phyloP scores from a whole-genome alignment of 768 basidiomycete genomes.

The Termitomyces sp. region DNA sequence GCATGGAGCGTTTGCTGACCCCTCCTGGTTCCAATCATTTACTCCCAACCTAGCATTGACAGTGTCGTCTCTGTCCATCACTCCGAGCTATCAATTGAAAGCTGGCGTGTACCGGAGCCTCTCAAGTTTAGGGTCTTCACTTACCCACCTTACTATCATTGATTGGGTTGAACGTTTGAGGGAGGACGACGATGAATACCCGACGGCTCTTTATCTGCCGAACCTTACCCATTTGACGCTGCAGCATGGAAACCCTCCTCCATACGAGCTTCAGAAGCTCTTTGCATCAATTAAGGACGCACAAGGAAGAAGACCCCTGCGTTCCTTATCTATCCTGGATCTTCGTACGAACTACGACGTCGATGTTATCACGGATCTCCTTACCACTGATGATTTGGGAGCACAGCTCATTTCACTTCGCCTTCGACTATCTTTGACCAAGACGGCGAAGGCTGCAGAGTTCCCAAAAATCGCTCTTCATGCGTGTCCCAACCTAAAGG shows the following conservation, averaged over 20 bases:
- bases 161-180: conserved; percentile 3
- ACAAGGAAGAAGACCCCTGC: conserved; percentile 1
- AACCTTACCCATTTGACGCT: conserved; percentile 2
- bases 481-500: conserved; percentile 4
- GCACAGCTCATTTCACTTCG: conserved; percentile 1
- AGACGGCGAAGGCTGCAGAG: background rate
- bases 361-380: conserved; percentile 2
- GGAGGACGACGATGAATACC: conserved; percentile 1
- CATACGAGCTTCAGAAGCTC: conserved; percentile 1
- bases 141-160: conserved; percentile 4
- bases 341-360: conserved; percentile 5
- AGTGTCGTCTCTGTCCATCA: conserved; percentile 1
- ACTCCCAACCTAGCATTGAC: conserved; percentile 2
- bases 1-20: conserved; percentile 3
- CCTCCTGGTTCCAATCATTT: conserved; percentile 1
- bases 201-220: background rate
- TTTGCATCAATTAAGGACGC: conserved; percentile 5
- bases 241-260: conserved; percentile 3
- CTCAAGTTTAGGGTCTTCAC: background rate
- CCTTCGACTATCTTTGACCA: conserved; percentile 2
- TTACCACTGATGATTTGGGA: background rate
- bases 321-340: conserved; percentile 2
- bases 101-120: conserved; percentile 2
- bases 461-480: conserved; percentile 2
- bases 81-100: conserved; percentile 3